Conservation (phyloP, 257 asterid genomes). For the Penstemon davidsonii region DNA sequence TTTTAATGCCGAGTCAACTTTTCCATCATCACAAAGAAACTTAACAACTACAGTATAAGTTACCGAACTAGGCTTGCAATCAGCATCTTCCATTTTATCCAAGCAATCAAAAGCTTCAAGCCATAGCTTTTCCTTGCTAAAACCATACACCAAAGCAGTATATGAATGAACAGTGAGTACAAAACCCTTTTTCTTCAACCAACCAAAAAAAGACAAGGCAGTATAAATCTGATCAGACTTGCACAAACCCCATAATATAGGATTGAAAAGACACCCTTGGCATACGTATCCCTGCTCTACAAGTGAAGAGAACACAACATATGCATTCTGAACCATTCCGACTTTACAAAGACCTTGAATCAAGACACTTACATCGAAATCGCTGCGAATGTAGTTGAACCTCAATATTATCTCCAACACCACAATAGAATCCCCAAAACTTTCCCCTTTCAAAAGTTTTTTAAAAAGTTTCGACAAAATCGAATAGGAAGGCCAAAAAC, state of each 20-base stretch:
- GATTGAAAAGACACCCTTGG: conserved; percentile 40
- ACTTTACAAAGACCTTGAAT: conserved; percentile 46
- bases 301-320: conserved; percentile 30
- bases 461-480: conserved; percentile 45
- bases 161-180: conserved; percentile 42
- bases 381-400: conserved; percentile 36
- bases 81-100: conserved; percentile 44
- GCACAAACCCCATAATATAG: conserved; percentile 57
- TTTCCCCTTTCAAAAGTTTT: conserved; percentile 38
- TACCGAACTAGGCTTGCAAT: conserved; percentile 43
- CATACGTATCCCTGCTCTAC: conserved; percentile 33
- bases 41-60: conserved; percentile 54
- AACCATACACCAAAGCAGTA: conserved; percentile 60
- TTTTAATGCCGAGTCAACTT: conserved; percentile 44
- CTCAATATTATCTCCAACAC: conserved; percentile 47
- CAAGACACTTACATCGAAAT: conserved; percentile 34
- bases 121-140: conserved; percentile 50
- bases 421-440: conserved; percentile 35
- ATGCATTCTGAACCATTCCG: conserved; percentile 46
- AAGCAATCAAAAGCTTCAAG: conserved; percentile 44
- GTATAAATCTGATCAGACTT: conserved; percentile 33
- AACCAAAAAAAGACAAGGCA: conserved; percentile 51
- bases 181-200: conserved; percentile 52
- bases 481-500: conserved; percentile 47
- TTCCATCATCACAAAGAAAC: conserved; percentile 53